Percentiles rank a stretch among this genome's conserved stretches.
phyloP scores from a whole-genome alignment of 2,329 filamentous ascomycete genomes.

The Trichoderma arundinaceum region DNA sequence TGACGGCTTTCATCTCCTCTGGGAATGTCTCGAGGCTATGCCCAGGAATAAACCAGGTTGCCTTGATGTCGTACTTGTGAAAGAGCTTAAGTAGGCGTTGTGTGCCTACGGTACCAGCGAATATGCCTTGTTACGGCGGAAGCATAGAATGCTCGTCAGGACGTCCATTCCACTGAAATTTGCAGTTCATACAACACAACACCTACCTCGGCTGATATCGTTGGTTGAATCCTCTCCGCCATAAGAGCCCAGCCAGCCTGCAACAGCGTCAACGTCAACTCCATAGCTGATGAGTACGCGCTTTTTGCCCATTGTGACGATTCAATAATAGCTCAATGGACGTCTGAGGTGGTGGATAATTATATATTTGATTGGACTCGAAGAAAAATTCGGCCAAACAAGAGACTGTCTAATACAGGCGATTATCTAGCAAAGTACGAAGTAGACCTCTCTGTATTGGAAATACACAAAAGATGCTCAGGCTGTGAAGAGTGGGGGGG shows the following conservation, averaged over 20 bases:
- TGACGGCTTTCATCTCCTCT: conserved; percentile 51
- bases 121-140: conserved; percentile 54
- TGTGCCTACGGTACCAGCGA: conserved; percentile 70
- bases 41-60: conserved; percentile 55
- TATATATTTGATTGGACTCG: too few relatives aligned
- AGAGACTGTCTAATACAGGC: too few relatives aligned
- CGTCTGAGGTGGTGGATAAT: too few relatives aligned
- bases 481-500: too few relatives aligned
- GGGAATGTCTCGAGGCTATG: conserved; percentile 58
- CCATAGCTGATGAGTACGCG: conserved; percentile 5
- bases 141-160: background rate
- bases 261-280: conserved; percentile 10
- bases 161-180: background rate
- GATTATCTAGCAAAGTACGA: too few relatives aligned
- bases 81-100: conserved; percentile 64
- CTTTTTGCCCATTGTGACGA: conserved; percentile 6
- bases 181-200: background rate
- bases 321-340: background rate
- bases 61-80: background rate
- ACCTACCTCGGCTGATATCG: conserved; percentile 13
- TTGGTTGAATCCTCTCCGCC: conserved; percentile 11
- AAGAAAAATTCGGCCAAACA: too few relatives aligned
- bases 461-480: too few relatives aligned
- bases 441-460: too few relatives aligned
- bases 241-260: conserved; percentile 12